Base-by-base conservation (phyloP, 2,329 filamentous ascomycete genomes). In the Trichophyton verrucosum region DNA sequence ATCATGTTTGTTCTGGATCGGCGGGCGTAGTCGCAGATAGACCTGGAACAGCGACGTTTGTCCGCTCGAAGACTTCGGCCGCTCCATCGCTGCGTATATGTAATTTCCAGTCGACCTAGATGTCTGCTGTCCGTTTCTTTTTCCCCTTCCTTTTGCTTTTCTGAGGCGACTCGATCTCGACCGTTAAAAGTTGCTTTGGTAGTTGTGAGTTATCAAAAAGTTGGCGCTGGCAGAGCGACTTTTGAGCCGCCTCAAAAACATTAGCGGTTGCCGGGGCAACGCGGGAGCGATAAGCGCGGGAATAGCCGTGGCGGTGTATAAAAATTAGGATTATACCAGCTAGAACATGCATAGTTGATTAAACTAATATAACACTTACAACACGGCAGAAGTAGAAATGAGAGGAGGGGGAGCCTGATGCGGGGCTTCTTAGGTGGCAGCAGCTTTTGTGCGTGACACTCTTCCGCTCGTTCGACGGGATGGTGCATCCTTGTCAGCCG, bases 21-120 rank as follows among this genome's bases (percentile, higher is more conserved):
- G 81, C n/a, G 88, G 88, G 15, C 88, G 86, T 57, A 97, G 78
- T 57, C 92, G 88, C 46, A 97, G 81, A 71, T 89, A 96, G 61
- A 97, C 92, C 75, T 96, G 87, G 72, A 97, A 97, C 42, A 96
- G 83, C 58, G 83, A 81, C 64, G 60, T 60, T 51, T 61, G 63
- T 33, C 58, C 63, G 17, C 59, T 44, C 9, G 79, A 71, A 2
- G 76, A 69, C 68, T 79, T 82, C 61, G 74, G 49, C n/a, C 27
- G 49, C 27, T 55, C 49, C 49, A 55, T 55, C 24, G 27, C 49
- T 27, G 49, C 9, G 20, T 17, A 36, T 36, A 15, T 33, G 15
- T 55, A 33, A 15, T 9, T 27, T 15, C n/a, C 11, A 36, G 17
- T 1, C 46, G 8, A 22, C 20, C 11, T 27, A 24, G 46, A 4